Evolutionary conservation across 2,329 filamentous ascomycete genomes (phyloP).

Genomic region (Apiospora sp.): DNA sequence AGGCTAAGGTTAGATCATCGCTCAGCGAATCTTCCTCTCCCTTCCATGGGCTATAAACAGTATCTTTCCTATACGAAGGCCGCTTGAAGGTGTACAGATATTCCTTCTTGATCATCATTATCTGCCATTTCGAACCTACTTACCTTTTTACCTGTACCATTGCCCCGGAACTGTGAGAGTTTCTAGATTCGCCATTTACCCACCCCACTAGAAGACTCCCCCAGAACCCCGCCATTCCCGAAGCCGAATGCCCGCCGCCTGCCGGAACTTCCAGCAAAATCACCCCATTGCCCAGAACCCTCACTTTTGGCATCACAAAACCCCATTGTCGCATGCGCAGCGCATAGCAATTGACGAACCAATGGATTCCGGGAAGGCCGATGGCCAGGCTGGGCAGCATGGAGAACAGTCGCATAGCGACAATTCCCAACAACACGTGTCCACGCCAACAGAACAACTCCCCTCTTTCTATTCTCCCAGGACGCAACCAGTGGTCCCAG

Average conservation of each 20-base stretch:
- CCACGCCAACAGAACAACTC: constrained; percentile 42
- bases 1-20: constrained; percentile 15
- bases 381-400: constrained; percentile 24
- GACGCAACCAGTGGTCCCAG: constrained; percentile 35
- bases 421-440: neutral
- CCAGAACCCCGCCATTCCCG: constrained; percentile 17
- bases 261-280: neutral
- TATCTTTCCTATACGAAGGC: neutral
- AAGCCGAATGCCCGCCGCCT: constrained; percentile 9
- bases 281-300: constrained; percentile 5
- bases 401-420: neutral
- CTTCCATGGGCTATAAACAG: constrained; percentile 4
- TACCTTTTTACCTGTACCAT: neutral
- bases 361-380: constrained; percentile 14
- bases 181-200: neutral
- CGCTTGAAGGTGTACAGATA: neutral
- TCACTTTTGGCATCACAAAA: constrained; percentile 3
- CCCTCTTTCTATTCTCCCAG: constrained; percentile 58
- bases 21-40: constrained; percentile 1
- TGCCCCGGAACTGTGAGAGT: neutral
- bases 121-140: neutral
- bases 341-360: neutral
- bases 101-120: neutral
- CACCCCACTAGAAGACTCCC: neutral
- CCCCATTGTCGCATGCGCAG: neutral